These are phyloP conservation scores for Lactarius psammicola DNA, from an alignment of 768 basidiomycete species.

Conservation along the genomic window DNA sequence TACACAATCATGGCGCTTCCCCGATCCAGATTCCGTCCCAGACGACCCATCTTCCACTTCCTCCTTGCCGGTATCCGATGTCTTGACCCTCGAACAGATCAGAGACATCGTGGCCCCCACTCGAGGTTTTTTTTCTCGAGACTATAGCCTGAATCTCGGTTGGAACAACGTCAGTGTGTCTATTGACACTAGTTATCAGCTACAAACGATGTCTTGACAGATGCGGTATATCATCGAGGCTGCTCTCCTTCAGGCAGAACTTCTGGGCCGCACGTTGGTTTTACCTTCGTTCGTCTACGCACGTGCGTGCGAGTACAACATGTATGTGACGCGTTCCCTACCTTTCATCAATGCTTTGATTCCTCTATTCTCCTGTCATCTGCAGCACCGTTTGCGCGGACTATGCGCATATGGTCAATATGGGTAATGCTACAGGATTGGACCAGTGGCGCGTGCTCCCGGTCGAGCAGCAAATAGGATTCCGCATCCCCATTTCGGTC, in stretches of 20 bases:
- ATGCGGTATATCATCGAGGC: constrained; percentile 51
- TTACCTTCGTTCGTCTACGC: constrained; percentile 48
- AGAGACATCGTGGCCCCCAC: constrained; percentile 39
- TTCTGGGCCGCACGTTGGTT: constrained; percentile 45
- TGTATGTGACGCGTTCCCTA: constrained; percentile 31
- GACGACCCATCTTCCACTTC: background rate
- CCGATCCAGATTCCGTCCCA: background rate
- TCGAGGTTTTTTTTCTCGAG: constrained; percentile 43
- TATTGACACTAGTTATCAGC: background rate
- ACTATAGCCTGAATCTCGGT: constrained; percentile 45
- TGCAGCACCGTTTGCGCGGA: constrained; percentile 40
- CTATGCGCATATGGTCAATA: constrained; percentile 44
- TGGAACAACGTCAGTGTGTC: constrained; percentile 48
- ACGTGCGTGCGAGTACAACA: constrained; percentile 44
- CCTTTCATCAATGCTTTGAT: constrained; percentile 13
- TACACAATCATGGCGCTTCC: background rate
- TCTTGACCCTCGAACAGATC: constrained; percentile 37
- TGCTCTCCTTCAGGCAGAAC: constrained; percentile 42
- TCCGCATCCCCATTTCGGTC: constrained; percentile 38
- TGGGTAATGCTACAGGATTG: constrained; percentile 42
- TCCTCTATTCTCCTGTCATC: background rate
- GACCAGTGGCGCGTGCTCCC: constrained; percentile 44
- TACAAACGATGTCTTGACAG: constrained; percentile 30
- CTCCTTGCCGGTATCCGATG: background rate
- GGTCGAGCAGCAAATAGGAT: constrained; percentile 38